Evolutionary conservation across 106 monocot species (phyloP), one percentile per base, ranked within the genome.

Genomic region (Allium cepa): DNA sequence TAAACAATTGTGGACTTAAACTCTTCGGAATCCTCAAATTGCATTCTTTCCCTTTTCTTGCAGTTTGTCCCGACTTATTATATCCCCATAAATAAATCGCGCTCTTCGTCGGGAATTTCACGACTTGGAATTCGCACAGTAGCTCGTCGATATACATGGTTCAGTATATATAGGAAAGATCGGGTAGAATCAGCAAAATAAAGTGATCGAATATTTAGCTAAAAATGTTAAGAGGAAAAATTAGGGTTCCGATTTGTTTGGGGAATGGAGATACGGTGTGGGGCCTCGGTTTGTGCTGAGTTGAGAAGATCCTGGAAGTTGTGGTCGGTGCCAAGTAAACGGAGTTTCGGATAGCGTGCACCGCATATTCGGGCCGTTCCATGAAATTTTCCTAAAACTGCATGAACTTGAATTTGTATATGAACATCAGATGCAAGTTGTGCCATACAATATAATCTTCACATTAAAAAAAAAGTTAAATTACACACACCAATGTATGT

Each of bases 41-140:
- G 55, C 70, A 77, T 8, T 82, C 83, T 16, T 79, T 73, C 9
- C 80, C 82, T 56, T 80, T 77, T 65, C 92, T 68, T 5, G 87
- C 97, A 2, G 97, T 99, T 76, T 99, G 97, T 14, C 97, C 97
- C 11, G 83, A 78, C n/a, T 92, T 79, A 60, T 99, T 99, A 63
- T 99, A 92, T 1, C 97, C 97, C 97, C 97, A 99, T 13, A 90
- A 55, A 57, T 99, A 99, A 18, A 99, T 99, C 11, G 86, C 88
- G 26, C 89, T 99, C 80, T 83, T 87, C 4, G 82, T 82, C 7
- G 92, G 88, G 8, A 79, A 47, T 11, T 62, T 79, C 63, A 55
- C 72, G 26, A 71, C 60, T 50, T 48, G 75, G 60, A 59, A 73
- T 48, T 82, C 80, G 26, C 71, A 68, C 26, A 87, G 47, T 46